phyloP scores from a whole-genome alignment of 768 basidiomycete species.

The Candolleomyces efflorescens region DNA sequence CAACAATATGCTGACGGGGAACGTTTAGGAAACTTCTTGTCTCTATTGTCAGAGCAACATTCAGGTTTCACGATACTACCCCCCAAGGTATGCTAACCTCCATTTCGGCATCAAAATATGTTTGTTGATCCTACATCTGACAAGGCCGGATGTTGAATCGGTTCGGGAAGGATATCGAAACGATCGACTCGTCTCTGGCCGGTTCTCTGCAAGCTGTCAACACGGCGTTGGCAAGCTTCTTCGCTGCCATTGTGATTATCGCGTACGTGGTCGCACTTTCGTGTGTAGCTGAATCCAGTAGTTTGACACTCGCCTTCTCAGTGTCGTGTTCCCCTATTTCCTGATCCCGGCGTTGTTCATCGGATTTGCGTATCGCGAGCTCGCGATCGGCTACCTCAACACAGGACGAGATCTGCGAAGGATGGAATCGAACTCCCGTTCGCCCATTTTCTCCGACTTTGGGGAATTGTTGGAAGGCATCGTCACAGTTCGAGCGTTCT shows the following conservation, averaged over 20 bases:
- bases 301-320: slow-evolving; percentile 15
- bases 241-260: slow-evolving; percentile 69
- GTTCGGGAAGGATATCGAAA: slow-evolving; percentile 85
- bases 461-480: slow-evolving; percentile 83
- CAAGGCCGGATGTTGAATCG: slow-evolving; percentile 82
- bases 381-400: slow-evolving; percentile 70
- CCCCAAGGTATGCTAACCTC: slow-evolving; percentile 51
- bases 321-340: slow-evolving; percentile 79
- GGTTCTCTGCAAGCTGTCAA: slow-evolving; percentile 72
- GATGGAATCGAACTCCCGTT: slow-evolving; percentile 87
- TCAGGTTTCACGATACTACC: slow-evolving; percentile 82
- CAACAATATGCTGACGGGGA: neutral
- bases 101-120: neutral
- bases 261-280: slow-evolving; percentile 39
- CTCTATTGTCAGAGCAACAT: slow-evolving; percentile 75
- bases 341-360: slow-evolving; percentile 72
- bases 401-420: slow-evolving; percentile 82
- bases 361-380: slow-evolving; percentile 64
- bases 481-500: slow-evolving; percentile 91
- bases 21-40: slow-evolving; percentile 46
- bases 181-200: slow-evolving; percentile 72
- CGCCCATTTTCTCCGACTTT: slow-evolving; percentile 82
- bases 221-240: slow-evolving; percentile 70
- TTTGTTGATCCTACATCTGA: neutral
- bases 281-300: neutral